These are phyloP conservation scores for Omphalea diandra DNA, from an alignment of 441 rosid species.

Conservation along the genomic window DNA sequence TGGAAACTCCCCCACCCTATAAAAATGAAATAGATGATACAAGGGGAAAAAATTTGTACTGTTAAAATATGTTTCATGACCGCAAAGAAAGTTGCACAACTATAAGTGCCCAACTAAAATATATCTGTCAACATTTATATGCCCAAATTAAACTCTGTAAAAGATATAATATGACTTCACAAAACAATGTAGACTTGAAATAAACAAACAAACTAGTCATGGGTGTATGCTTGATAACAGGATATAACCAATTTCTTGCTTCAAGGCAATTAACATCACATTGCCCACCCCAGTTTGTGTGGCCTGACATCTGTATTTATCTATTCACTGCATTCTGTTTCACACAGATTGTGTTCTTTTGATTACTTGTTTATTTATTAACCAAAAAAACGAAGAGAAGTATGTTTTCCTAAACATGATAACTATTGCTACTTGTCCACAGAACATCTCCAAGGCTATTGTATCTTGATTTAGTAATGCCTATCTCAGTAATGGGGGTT, in stretches of 20 bases:
- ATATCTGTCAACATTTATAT: neutral
- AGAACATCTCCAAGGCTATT: neutral
- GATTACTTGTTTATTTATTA: neutral
- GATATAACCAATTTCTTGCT: neutral
- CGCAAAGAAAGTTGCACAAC: neutral
- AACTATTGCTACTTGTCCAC: neutral
- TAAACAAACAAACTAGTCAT: neutral
- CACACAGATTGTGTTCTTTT: neutral
- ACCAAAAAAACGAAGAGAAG: neutral
- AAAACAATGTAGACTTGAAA: neutral
- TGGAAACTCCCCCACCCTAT: slow-evolving; percentile 79
- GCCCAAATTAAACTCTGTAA: neutral
- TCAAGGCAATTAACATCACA: neutral
- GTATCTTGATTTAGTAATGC: neutral
- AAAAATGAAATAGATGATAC: slow-evolving; percentile 1
- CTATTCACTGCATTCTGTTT: neutral
- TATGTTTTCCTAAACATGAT: neutral
- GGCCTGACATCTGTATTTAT: neutral
- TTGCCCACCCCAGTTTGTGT: neutral
- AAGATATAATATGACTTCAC: neutral
- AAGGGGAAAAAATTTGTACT: neutral
- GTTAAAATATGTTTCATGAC: neutral
- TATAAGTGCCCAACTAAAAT: neutral
- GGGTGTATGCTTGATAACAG: neutral
- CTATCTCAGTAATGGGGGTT: too few species aligned